These are phyloP conservation scores for Pelagophyceae sp. DNA, from an alignment of 352 stramenopile species.

Conservation along the genomic window DNA sequence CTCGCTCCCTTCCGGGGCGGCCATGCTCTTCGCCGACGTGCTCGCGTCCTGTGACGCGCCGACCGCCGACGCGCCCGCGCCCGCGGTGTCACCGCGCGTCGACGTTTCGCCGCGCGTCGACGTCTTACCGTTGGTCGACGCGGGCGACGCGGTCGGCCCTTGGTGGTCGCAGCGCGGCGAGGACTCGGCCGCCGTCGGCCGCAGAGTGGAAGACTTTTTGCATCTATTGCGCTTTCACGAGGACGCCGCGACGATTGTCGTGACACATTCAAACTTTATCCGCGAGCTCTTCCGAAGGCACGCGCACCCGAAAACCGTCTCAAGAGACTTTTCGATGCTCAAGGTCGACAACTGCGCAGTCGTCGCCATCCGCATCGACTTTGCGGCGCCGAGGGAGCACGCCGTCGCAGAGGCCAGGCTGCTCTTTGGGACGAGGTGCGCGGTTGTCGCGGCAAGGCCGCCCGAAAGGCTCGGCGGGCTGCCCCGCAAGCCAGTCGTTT, in stretches of 20 bases:
- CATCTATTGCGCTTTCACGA: background rate
- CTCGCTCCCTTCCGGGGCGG: too few species aligned
- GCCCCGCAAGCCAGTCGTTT: too few species aligned
- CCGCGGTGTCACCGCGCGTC: too few species aligned
- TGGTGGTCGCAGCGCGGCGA: background rate
- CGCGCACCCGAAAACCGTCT: background rate
- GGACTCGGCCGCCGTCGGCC: background rate
- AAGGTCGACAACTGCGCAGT: slow-evolving; percentile 14
- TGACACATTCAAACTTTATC: slow-evolving; percentile 7
- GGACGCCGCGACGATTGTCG: background rate
- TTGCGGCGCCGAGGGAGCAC: background rate
- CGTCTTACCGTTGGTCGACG: too few species aligned
- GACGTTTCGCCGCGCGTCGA: too few species aligned
- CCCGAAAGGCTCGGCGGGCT: too few species aligned
- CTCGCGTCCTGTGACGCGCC: too few species aligned
- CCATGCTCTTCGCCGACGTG: too few species aligned
- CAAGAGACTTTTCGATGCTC: background rate
- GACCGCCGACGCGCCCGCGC: too few species aligned
- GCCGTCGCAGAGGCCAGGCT: background rate
- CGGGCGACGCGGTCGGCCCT: background rate
- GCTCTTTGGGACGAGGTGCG: background rate
- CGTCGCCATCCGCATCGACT: background rate
- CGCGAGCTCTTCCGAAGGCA: background rate
- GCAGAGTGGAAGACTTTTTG: background rate
- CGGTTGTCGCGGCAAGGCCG: too few species aligned